Conservation (phyloP, 257 asterid genomes). For the Solanum chiquidenum region DNA sequence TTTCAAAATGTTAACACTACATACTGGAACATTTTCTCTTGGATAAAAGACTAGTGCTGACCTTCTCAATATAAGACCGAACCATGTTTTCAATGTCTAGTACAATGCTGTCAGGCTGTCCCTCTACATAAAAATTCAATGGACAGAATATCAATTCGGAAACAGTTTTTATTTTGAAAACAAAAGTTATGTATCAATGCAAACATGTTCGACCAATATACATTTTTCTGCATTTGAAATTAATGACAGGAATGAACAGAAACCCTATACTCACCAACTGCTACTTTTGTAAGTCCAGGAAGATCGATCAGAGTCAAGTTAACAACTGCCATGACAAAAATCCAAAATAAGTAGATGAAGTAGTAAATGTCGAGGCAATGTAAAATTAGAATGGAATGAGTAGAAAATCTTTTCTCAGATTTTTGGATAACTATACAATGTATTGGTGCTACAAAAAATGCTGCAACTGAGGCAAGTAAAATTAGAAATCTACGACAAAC, state of each 20-base stretch:
- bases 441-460: neutral
- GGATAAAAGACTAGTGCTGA: neutral
- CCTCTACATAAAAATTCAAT: slow-evolving; percentile 41
- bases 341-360: neutral
- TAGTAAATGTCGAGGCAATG: neutral
- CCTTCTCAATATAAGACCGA: slow-evolving; percentile 92
- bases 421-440: neutral
- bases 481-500: neutral
- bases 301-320: slow-evolving; percentile 89
- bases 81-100: slow-evolving; percentile 93
- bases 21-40: neutral
- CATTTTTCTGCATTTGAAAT: neutral
- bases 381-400: neutral
- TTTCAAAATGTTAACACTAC: neutral
- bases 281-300: slow-evolving; percentile 98
- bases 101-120: slow-evolving; percentile 93
- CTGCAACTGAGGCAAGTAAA: neutral
- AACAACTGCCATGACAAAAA: slow-evolving; percentile 55
- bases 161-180: neutral
- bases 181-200: neutral
- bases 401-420: neutral
- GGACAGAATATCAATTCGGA: neutral
- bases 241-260: neutral
- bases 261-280: slow-evolving; percentile 64
- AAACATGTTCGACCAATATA: neutral